Evolutionary conservation across 164 flowering plant genomes (phyloP), one percentile per base, ranked within the genome.

Genomic region (Saururus chinensis): DNA sequence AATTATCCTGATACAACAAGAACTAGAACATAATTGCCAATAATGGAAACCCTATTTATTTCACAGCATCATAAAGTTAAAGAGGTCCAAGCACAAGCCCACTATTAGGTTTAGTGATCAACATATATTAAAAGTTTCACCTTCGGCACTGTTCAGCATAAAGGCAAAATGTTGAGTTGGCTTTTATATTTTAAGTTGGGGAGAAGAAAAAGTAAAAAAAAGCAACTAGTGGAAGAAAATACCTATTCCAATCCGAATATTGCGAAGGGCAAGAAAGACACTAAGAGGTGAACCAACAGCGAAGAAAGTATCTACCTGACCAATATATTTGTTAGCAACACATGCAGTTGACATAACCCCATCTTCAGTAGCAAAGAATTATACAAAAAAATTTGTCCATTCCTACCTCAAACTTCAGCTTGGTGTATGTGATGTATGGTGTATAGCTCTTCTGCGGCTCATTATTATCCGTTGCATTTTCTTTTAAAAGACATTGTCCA

Each of bases 281-380:
- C 95, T 97, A 61, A 95, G 91, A 65, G 99, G 99, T 37, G 99
- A 95, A 57, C 99, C 99, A 73, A 85, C 99, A 22, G 97, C 97
- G 77, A 84, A 95, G 74, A 88, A 95, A 61, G 99, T 95, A 73
- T 95, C 97, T 68, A 91, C 97, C 99, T 93, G 84, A 67, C 35
- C 25, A 19, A 58, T 10, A 25, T 56, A 35, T 37, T 12, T 9
- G 19, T 24, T 25, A 58, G 25, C 17, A 19, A 37, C 19, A 35
- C 59, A 30, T 1, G 20, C 37, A 17, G 4, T 40, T 12, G 22
- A 17, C 12, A 17, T 45, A 17, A 45, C 10, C n/a, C 42, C 60
- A 58, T 19, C 60, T 22, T 57, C 25, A 57, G 11, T 0, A 57
- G 11, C 9, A 13, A 57, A 3, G 41, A 11, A 13, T 16, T 9